phyloP scores from a whole-genome alignment of 2,329 filamentous ascomycete genomes.

The Cercospora brassicicola region DNA sequence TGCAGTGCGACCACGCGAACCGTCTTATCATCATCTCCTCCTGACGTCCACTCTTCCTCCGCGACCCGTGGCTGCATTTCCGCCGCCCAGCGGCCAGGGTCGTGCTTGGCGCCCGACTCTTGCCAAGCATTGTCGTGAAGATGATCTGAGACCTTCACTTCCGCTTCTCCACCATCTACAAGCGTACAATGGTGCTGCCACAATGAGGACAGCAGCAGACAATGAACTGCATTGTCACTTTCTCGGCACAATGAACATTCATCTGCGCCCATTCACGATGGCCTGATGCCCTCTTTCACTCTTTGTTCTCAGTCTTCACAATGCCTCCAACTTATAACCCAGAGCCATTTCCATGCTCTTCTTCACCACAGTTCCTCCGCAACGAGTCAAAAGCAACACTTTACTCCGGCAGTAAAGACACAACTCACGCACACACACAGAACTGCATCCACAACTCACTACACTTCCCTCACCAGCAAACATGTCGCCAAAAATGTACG shows the following conservation, averaged over 20 bases:
- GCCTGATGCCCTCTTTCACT: background rate
- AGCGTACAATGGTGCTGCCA: background rate
- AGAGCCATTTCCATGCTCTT: background rate
- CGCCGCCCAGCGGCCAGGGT: background rate
- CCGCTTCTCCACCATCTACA: background rate
- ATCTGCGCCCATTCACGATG: background rate
- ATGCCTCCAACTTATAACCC: background rate
- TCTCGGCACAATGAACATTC: background rate
- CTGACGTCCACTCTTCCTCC: background rate
- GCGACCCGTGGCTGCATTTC: background rate
- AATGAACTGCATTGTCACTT: background rate
- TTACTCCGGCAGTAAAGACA: slow-evolving; percentile 11
- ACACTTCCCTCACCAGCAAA: background rate
- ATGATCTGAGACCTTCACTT: background rate
- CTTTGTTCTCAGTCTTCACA: background rate
- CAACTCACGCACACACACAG: background rate
- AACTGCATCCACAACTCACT: background rate
- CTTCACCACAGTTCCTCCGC: background rate
- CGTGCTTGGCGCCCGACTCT: background rate
- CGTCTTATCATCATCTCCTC: background rate
- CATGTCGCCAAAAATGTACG: background rate
- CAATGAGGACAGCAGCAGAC: background rate
- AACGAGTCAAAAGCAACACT: background rate
- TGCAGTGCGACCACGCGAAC: background rate
- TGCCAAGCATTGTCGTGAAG: background rate